Conservation (phyloP, 805 yeast genomes). For the Candida boleticola region DNA sequence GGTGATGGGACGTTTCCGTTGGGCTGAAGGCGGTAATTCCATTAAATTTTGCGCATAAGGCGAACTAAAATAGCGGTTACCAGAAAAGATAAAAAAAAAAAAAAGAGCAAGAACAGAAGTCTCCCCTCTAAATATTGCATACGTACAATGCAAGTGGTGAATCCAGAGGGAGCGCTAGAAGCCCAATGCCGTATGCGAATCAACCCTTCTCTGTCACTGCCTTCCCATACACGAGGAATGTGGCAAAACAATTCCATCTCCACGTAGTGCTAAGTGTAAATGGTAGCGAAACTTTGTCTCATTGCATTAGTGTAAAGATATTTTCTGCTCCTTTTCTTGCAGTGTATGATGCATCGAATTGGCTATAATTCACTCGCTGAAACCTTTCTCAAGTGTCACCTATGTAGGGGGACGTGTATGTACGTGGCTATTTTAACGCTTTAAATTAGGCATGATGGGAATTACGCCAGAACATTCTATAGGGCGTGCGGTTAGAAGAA, state of each 20-base stretch:
- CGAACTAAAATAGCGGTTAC: neutral
- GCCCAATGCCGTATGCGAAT: neutral
- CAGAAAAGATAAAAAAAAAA: neutral
- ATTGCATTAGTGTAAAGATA: too few relatives aligned
- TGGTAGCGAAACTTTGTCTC: too few relatives aligned
- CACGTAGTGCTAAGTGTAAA: too few relatives aligned
- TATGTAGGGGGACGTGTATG: neutral
- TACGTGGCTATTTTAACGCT: conserved; percentile 2
- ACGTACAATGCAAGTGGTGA: neutral
- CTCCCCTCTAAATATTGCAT: neutral
- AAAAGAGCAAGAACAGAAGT: neutral
- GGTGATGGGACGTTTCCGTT: neutral
- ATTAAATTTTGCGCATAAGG: neutral
- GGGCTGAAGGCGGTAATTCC: neutral
- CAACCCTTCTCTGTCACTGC: too few relatives aligned
- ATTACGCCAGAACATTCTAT: conserved; percentile 1
- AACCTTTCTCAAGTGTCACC: too few relatives aligned
- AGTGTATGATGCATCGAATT: too few relatives aligned
- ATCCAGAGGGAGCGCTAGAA: neutral
- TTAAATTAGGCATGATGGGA: neutral
- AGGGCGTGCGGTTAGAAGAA: neutral
- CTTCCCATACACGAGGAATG: too few relatives aligned
- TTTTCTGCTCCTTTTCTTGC: too few relatives aligned
- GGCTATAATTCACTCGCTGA: too few relatives aligned
- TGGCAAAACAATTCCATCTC: too few relatives aligned